These are phyloP conservation scores for Cordyceps militaris DNA, from an alignment of 2,329 filamentous ascomycete genomes.

Conservation along the genomic window DNA sequence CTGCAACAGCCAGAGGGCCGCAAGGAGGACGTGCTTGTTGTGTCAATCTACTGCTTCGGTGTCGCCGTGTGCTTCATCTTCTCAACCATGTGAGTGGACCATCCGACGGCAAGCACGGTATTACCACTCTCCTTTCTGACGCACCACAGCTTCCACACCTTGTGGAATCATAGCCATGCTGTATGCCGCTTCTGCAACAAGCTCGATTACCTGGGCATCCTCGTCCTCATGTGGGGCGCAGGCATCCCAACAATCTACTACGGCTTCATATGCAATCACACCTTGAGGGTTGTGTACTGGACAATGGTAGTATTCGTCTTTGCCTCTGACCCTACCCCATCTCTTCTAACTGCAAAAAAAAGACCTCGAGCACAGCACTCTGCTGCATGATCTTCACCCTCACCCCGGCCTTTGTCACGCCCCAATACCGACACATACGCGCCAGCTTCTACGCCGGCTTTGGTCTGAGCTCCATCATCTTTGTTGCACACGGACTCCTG, in stretches of 20 bases:
- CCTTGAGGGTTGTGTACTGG: constrained; percentile 15
- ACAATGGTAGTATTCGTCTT: constrained; percentile 4
- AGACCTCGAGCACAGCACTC: constrained; percentile 12
- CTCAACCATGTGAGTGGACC: constrained; percentile 15
- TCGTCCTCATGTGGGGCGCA: constrained; percentile 10
- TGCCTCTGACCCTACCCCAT: too few relatives aligned
- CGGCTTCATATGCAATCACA: constrained; percentile 16
- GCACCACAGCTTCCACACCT: not conserved
- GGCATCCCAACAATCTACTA: constrained; percentile 12
- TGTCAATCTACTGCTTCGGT: constrained; percentile 15
- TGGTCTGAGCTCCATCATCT: constrained; percentile 15
- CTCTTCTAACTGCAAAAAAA: not conserved
- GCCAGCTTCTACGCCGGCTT: constrained; percentile 17
- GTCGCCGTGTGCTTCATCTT: constrained; percentile 17
- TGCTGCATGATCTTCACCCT: constrained; percentile 15
- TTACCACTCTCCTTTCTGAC: not conserved
- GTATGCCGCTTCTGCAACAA: constrained; percentile 4
- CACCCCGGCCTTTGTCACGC: constrained; percentile 13
- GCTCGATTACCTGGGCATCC: constrained; percentile 9
- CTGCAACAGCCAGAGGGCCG: not conserved
- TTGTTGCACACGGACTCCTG: constrained; percentile 14
- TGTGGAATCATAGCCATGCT: constrained; percentile 7
- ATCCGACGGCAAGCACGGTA: not conserved
- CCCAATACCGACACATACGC: constrained; percentile 11
- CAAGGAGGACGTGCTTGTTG: constrained; percentile 13